Evolutionary conservation across 768 basidiomycete species (phyloP), one percentile per base, ranked within the genome.

Genomic region (Chlorophyllum brunneum): DNA sequence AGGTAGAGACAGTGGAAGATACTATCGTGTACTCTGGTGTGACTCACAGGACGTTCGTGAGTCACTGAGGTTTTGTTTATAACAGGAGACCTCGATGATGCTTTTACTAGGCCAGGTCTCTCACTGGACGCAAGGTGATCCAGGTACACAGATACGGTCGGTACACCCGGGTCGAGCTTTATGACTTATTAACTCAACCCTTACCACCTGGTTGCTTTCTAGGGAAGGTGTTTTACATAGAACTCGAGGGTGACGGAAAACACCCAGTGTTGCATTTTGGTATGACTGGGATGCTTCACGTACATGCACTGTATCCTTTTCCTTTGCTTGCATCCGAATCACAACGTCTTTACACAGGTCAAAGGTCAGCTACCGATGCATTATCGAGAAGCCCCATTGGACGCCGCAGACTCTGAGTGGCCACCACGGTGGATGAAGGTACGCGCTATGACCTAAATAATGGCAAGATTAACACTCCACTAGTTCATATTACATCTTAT

Each of bases 251-350:
- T 5, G 54, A 68, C 11, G 87, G 86, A 0, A 73, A 71, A 59
- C 63, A 79, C 56, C 88, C 88, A 3, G 83, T 90, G 2, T 66
- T 90, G 42, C 88, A 91, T 62, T 88, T 91, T 58, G 89, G 88
- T 2, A 92, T 91, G 89, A 90, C 88, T 1, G 88, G 88, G n/a
- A 86, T 82, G 80, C 70, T 91, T 29, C 83, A 85, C 69, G 85
- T 56, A 52, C 3, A 42, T 15, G 22, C 30, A 46, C 34, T 26
- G 34, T 29, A 26, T 42, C 5, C 47, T 15, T 38, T 2, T 8
- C 40, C 15, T 24, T 33, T 29, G 22, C 16, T 22, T 16, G 9
- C 26, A 27, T n/a, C 38, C 42, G 30, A 51, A 4, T 16, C n/a
- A 24, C 13, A 31, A 31, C 15, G 22, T 23, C 8, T 23, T 9